These are phyloP conservation scores for Solanum chacoense DNA, from an alignment of 305 asterid species.

Conservation along the genomic window DNA sequence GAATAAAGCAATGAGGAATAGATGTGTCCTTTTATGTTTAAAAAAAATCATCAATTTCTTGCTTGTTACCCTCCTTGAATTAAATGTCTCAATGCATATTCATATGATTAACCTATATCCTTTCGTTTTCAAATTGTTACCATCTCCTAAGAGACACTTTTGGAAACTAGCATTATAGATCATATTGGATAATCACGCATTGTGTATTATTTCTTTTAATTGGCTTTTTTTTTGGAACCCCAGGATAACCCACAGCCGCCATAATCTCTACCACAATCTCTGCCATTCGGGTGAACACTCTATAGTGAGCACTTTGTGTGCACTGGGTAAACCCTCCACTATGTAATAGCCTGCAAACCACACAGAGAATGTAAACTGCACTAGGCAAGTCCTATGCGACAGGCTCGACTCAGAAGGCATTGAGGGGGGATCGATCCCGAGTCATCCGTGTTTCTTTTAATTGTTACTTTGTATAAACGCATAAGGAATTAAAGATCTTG, in stretches of 20 bases:
- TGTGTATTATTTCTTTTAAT: background rate
- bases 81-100: background rate
- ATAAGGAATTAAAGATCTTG: background rate
- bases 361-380: no score
- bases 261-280: no score
- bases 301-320: no score
- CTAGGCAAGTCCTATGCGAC: no score
- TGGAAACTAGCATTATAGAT: background rate
- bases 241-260: accelerated
- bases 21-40: background rate
- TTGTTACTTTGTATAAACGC: background rate
- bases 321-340: no score
- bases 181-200: background rate
- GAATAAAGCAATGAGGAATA: background rate
- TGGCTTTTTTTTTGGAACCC: no score
- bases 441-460: background rate
- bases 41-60: background rate
- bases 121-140: background rate
- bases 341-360: no score
- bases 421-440: no score
- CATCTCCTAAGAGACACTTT: background rate
- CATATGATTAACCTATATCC: background rate
- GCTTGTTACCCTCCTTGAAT: background rate
- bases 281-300: no score
- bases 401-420: no score